Conservation (phyloP, 1,139 yeast species). For the Scheffersomyces segobiensis region DNA sequence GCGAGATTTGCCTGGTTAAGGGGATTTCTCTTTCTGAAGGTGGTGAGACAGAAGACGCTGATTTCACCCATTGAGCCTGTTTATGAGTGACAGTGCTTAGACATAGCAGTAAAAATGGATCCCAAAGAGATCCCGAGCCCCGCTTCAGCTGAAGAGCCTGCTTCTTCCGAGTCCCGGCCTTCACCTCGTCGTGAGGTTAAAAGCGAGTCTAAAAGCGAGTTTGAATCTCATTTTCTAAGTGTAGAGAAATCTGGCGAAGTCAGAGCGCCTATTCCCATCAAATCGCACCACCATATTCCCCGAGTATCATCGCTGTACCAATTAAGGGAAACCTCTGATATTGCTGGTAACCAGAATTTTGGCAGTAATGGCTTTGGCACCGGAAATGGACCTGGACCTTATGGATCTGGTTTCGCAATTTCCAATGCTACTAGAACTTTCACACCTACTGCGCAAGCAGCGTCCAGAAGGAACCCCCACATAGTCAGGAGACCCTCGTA, state of each 20-base stretch:
- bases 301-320: constrained; percentile 6
- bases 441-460: constrained; percentile 28
- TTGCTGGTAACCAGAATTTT: background rate
- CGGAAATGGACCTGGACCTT: constrained; percentile 3
- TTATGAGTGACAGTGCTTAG: too few species aligned
- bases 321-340: background rate
- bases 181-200: too few species aligned
- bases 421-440: constrained; percentile 15
- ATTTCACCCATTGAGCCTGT: too few species aligned
- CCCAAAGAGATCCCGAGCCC: too few species aligned
- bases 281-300: constrained; percentile 6
- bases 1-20: too few species aligned
- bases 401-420: too few species aligned
- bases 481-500: constrained; percentile 35
- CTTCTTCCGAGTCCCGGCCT: too few species aligned
- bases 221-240: background rate
- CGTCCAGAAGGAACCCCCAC: constrained; percentile 13
- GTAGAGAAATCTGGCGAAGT: constrained; percentile 4
- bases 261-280: constrained; percentile 23
- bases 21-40: too few species aligned
- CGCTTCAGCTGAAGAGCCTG: too few species aligned
- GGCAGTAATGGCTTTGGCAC: constrained; percentile 7
- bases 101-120: too few species aligned
- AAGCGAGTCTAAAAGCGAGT: background rate
- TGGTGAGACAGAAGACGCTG: too few species aligned